phyloP scores from a whole-genome alignment of 2,329 filamentous ascomycete genomes.

The Botrytis byssoidea region DNA sequence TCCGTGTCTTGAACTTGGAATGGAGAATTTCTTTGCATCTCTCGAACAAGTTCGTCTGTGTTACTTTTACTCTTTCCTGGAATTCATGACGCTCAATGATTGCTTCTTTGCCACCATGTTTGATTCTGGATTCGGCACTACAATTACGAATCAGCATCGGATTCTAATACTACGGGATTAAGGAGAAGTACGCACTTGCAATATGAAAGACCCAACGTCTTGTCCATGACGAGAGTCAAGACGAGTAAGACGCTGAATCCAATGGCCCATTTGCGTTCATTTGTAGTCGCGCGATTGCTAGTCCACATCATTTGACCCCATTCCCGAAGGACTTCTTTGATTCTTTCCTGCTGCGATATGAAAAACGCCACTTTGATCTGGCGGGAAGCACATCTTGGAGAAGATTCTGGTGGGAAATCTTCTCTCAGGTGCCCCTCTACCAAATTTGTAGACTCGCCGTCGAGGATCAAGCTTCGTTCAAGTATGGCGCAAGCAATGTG shows the following conservation, averaged over 20 bases:
- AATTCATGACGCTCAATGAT: slow-evolving; percentile 30
- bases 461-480: slow-evolving; percentile 36
- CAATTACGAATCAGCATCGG: slow-evolving; percentile 29
- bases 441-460: slow-evolving; percentile 30
- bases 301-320: slow-evolving; percentile 39
- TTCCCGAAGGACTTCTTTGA: slow-evolving; percentile 33
- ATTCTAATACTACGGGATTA: slow-evolving; percentile 28
- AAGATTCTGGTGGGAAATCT: slow-evolving; percentile 30
- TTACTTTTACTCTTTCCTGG: slow-evolving; percentile 31
- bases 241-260: slow-evolving; percentile 36
- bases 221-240: slow-evolving; percentile 36
- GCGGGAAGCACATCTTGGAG: slow-evolving; percentile 34
- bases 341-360: slow-evolving; percentile 33
- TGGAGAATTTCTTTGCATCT: slow-evolving; percentile 40
- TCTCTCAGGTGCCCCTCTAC: slow-evolving; percentile 31
- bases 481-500: slow-evolving; percentile 36
- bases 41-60: slow-evolving; percentile 37
- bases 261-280: slow-evolving; percentile 37
- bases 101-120: slow-evolving; percentile 25
- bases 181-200: slow-evolving; percentile 22
- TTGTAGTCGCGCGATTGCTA: slow-evolving; percentile 31
- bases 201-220: slow-evolving; percentile 27
- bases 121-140: slow-evolving; percentile 32
- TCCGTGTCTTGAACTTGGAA: slow-evolving; percentile 39
- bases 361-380: slow-evolving; percentile 39